phyloP scores from a whole-genome alignment of 1,284 basidiomycete genomes.

The Ganoderma sinense region DNA sequence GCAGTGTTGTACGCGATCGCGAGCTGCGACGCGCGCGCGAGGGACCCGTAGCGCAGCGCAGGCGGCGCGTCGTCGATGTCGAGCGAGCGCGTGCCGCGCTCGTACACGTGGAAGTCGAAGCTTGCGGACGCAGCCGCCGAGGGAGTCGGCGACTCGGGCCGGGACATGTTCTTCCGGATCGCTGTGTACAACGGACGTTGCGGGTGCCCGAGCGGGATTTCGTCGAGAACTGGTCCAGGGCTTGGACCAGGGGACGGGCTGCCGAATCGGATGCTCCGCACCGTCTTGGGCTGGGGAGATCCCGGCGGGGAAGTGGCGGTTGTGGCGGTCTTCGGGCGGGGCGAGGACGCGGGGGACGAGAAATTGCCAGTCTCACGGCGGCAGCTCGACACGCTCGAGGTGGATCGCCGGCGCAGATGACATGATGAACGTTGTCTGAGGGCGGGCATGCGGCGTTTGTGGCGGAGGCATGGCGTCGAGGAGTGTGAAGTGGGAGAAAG shows the following conservation, averaged over 20 bases:
- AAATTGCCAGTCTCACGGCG: conserved; percentile 12
- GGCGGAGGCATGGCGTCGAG: conserved; percentile 46
- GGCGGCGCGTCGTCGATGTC: conserved; percentile 23
- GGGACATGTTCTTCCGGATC: conserved; percentile 64
- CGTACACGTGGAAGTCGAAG: conserved; percentile 23
- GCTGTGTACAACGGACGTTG: conserved; percentile 67
- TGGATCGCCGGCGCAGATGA: conserved; percentile 45
- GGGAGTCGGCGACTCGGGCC: conserved; percentile 44
- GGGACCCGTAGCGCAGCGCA: conserved; percentile 27
- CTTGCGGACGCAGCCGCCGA: conserved; percentile 28
- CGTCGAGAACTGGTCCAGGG: conserved; percentile 5
- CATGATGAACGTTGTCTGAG: conserved; percentile 48
- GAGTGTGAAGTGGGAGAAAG: conserved; percentile 14
- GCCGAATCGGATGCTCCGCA: conserved; percentile 27
- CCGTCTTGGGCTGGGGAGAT: conserved; percentile 20
- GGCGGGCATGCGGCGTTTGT: conserved; percentile 46
- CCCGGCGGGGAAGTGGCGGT: conserved; percentile 7
- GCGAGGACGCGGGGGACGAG: conserved; percentile 9
- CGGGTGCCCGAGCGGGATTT: conserved; percentile 33
- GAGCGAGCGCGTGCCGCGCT: conserved; percentile 30
- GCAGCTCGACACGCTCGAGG: conserved; percentile 30
- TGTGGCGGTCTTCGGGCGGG: conserved; percentile 21
- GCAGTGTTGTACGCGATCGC: conserved; percentile 9
- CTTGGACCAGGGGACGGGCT: conserved; percentile 4
- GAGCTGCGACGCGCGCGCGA: conserved; percentile 19